Conservation (phyloP, 805 yeast genomes). For the Candida peoriensis region DNA sequence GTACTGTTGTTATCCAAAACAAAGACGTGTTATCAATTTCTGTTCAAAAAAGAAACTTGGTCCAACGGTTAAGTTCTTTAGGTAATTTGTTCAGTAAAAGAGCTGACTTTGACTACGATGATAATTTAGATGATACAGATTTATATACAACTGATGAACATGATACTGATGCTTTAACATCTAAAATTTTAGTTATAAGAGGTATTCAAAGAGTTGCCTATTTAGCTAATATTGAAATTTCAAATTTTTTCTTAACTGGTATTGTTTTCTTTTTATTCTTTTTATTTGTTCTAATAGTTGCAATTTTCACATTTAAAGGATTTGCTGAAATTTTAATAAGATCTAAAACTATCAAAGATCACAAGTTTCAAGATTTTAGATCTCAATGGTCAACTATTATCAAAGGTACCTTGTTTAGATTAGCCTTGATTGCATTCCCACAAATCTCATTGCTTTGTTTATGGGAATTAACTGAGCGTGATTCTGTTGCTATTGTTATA, state of each 20-base stretch:
- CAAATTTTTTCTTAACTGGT: constrained; percentile 82
- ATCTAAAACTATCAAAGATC: constrained; percentile 51
- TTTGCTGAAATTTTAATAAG: constrained; percentile 57
- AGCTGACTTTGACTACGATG: constrained; percentile 35
- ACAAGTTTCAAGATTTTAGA: constrained; percentile 71
- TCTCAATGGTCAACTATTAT: constrained; percentile 77
- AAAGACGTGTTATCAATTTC: constrained; percentile 67
- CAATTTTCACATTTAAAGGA: constrained; percentile 62
- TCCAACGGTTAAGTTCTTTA: constrained; percentile 8
- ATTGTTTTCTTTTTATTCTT: constrained; percentile 78
- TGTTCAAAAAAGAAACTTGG: constrained; percentile 57
- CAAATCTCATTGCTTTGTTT: constrained; percentile 75
- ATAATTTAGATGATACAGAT: constrained; percentile 43
- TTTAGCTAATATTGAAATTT: constrained; percentile 78
- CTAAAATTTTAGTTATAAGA: constrained; percentile 74
- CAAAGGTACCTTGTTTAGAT: constrained; percentile 84
- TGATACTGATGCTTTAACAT: constrained; percentile 45
- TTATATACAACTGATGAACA: constrained; percentile 73
- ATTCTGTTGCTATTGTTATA: constrained; percentile 77
- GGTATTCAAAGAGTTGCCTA: constrained; percentile 92
- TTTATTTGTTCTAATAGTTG: constrained; percentile 54
- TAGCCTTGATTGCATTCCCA: constrained; percentile 81
- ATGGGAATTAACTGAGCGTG: constrained; percentile 85
- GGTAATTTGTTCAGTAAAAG: constrained; percentile 28
- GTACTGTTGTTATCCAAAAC: constrained; percentile 70